These are phyloP conservation scores for Kodamaea kaohsiungensis DNA, from an alignment of 805 yeast genomes.

Conservation along the genomic window DNA sequence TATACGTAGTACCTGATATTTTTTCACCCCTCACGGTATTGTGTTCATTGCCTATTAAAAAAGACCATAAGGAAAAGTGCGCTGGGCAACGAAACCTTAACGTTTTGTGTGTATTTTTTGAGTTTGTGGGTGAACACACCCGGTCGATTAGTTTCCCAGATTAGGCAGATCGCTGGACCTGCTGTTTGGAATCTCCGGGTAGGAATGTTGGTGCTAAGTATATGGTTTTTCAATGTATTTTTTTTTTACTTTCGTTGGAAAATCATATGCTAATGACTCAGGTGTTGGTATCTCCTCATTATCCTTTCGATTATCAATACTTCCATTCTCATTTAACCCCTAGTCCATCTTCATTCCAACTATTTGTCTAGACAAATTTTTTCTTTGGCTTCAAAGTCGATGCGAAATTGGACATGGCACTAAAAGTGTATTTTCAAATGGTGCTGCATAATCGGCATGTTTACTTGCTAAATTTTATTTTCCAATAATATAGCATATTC, in stretches of 20 bases:
- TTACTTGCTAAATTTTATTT: neutral
- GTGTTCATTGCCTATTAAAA: neutral
- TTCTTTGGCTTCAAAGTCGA: neutral
- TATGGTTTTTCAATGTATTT: neutral
- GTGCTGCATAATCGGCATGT: neutral
- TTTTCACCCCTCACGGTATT: neutral
- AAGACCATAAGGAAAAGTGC: neutral
- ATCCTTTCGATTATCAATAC: no score
- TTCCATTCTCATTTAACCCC: neutral
- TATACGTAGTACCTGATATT: slow-evolving; percentile 10
- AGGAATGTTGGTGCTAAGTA: neutral
- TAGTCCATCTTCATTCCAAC: neutral
- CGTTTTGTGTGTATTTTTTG: neutral
- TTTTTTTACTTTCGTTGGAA: no score
- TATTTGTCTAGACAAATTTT: neutral
- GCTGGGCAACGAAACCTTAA: neutral
- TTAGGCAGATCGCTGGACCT: neutral
- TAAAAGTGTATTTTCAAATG: neutral
- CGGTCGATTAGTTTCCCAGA: neutral
- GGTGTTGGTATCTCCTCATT: no score
- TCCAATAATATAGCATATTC: neutral
- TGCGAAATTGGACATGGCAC: neutral
- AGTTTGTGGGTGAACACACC: neutral
- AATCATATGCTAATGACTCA: no score
- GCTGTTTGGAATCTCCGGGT: neutral